Percentiles rank a stretch among this genome's conserved stretches.
Evolutionary conservation across 2,329 filamentous ascomycete genomes (phyloP).

Genomic region (Teratosphaeria zuluensis): DNA sequence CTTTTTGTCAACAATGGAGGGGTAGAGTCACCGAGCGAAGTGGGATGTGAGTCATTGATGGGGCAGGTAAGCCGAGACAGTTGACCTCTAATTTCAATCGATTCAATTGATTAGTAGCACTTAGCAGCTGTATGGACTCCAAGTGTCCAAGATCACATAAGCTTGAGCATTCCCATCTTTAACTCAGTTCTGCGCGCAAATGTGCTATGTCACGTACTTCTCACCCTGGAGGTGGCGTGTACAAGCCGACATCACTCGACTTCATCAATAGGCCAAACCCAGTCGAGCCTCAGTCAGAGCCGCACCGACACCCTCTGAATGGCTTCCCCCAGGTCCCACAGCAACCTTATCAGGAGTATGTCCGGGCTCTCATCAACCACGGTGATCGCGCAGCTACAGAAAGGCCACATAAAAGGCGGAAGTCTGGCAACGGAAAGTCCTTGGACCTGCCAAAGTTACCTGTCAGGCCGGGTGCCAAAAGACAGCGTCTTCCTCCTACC

Average conservation of each 20-base stretch:
- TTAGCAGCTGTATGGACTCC: not conserved
- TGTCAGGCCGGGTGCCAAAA: slow-evolving; percentile 16
- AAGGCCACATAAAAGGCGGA: slow-evolving; percentile 20
- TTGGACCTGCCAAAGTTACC: slow-evolving; percentile 30
- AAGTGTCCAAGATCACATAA: not conserved
- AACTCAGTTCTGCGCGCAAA: not conserved
- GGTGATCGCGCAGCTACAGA: slow-evolving; percentile 27
- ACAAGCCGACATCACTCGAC: slow-evolving; percentile 22
- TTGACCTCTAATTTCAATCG: not conserved
- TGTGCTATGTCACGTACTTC: not conserved
- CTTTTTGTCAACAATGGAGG: not conserved
- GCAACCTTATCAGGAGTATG: slow-evolving; percentile 17
- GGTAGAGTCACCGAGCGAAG: not conserved
- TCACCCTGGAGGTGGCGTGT: not conserved
- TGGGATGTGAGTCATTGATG: not conserved
- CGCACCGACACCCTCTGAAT: slow-evolving; percentile 24
- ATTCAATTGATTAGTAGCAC: not conserved
- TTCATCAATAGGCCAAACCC: slow-evolving; percentile 28
- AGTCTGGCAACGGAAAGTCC: slow-evolving; percentile 11
- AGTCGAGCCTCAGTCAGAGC: slow-evolving; percentile 23
- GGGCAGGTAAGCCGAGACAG: not conserved
- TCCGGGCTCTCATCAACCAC: slow-evolving; percentile 18
- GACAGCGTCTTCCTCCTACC: slow-evolving; percentile 36
- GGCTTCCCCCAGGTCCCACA: slow-evolving; percentile 20
- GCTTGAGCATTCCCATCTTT: not conserved